phyloP scores from a whole-genome alignment of 768 basidiomycete species.

The Collybia sp. region DNA sequence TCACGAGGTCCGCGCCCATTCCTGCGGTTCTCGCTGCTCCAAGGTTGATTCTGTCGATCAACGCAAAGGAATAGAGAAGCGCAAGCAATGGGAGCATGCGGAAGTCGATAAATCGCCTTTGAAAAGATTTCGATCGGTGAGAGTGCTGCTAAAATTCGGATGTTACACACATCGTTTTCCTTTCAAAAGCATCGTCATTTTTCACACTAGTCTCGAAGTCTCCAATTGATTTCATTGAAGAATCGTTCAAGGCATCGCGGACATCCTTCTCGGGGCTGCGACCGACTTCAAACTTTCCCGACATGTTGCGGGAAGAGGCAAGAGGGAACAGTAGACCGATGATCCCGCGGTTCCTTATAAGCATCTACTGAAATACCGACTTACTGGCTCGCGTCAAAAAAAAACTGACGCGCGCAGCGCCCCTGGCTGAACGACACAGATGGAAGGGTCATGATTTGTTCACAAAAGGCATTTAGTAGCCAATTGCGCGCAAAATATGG shows the following conservation, averaged over 20 bases:
- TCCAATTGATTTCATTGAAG: constrained; percentile 9
- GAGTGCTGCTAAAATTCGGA: background rate
- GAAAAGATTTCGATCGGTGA: constrained; percentile 1
- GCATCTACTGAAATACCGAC: too few relatives aligned
- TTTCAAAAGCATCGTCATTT: constrained; percentile 24
- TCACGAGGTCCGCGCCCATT: constrained; percentile 35
- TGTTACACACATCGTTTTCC: constrained; percentile 27
- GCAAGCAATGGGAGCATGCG: constrained; percentile 37
- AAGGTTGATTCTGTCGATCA: constrained; percentile 41
- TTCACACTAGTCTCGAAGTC: constrained; percentile 1
- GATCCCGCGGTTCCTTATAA: too few relatives aligned
- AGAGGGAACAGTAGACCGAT: background rate
- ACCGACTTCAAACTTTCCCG: constrained; percentile 4
- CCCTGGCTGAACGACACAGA: too few relatives aligned
- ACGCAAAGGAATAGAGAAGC: constrained; percentile 33
- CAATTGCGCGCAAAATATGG: too few relatives aligned
- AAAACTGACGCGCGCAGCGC: too few relatives aligned
- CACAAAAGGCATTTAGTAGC: too few relatives aligned
- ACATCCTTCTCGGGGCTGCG: constrained; percentile 9
- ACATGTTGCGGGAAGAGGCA: constrained; percentile 4
- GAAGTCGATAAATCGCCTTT: constrained; percentile 36
- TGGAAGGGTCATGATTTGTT: too few relatives aligned
- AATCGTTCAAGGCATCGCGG: constrained; percentile 6
- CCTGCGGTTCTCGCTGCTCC: constrained; percentile 38
- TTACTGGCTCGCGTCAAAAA: too few relatives aligned